Percentiles rank a stretch among this genome's conserved stretches.
Evolutionary conservation across 129 eudicot species (phyloP).

Genomic region (Helianthus tuberosus): DNA sequence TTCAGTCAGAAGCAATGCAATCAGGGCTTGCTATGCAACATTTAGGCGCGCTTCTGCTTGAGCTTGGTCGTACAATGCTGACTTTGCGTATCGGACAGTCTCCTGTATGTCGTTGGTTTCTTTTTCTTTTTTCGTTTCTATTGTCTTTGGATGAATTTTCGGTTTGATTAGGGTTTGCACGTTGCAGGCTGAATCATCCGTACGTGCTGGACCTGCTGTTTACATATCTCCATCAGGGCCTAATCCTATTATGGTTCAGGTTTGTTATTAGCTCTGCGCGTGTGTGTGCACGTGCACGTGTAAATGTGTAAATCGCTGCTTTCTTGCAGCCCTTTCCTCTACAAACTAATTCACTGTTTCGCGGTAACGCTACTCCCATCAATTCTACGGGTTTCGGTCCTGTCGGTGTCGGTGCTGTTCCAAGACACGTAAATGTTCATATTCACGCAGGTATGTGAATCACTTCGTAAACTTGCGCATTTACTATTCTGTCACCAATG

Average conservation of each 20-base stretch:
- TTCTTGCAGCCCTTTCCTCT: slow-evolving; percentile 87
- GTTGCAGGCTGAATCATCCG: slow-evolving; percentile 78
- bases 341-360: slow-evolving; percentile 70
- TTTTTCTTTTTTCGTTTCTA: not conserved
- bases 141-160: not conserved
- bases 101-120: slow-evolving; percentile 50
- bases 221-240: slow-evolving; percentile 93
- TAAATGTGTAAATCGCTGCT: not conserved
- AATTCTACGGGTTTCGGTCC: slow-evolving; percentile 57
- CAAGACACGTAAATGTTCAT: slow-evolving; percentile 89
- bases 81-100: slow-evolving; percentile 84
- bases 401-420: slow-evolving; percentile 57
- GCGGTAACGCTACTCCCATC: slow-evolving; percentile 45
- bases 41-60: slow-evolving; percentile 88
- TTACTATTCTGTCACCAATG: not conserved
- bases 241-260: slow-evolving; percentile 99
- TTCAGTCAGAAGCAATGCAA: slow-evolving; percentile 75
- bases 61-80: slow-evolving; percentile 91
- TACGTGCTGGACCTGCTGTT: slow-evolving; percentile 92
- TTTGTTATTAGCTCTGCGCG: slow-evolving; percentile 24
- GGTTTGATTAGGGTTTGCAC: slow-evolving; percentile 18
- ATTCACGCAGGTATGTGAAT: slow-evolving; percentile 72
- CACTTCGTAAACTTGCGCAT: not conserved
- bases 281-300: not conserved
- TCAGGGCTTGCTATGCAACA: slow-evolving; percentile 93